Evolutionary conservation across 495 filamentous ascomycete genomes (phyloP), one percentile per base, ranked within the genome.

Genomic region (Schizothecium vesticola): DNA sequence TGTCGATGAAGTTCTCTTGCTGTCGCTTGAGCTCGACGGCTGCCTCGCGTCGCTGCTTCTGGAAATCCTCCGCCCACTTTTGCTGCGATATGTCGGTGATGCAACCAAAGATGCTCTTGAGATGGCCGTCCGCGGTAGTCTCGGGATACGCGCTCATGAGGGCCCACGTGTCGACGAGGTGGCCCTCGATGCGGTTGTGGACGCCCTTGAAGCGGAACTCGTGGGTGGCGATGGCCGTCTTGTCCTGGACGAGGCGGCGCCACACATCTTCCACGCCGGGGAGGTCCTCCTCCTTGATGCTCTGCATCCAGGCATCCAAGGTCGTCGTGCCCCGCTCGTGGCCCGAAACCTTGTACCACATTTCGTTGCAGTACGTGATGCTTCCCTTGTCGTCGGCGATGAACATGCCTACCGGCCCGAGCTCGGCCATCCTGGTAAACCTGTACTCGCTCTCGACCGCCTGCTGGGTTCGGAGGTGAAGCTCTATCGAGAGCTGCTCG

Each of bases 1-100:
- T 94, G 75, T 94, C 92, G 72, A 95, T 94, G 76, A 94, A 96
- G 68, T 92, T 93, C 73, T 94, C 89, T 69, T 91, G 88, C 67
- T 90, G 86, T 43, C 86, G 79, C 73, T 91, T 90, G 56, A 85
- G 83, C 67, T 88, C 87, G 61, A 90, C 83, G 6, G 87, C 90
- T 73, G 87, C 88, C 69, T 86, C 81, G 31, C 86, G 80, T 67
- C 86, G 82, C 56, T 82, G 81, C 71, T 84, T 89, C 73, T 90
- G 88, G 33, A 89, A 82, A 64, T 84, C 84, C 71, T 90, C 87
- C 22, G 88, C 87, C 70, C 86, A 82, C 63, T 87, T 86, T 70
- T 86, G 86, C 67, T 89, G 85, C 36, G 81, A 81, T 64, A 83
- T 84, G 72, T 84, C 82, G 6, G 84, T 83, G 70, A 86, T 78